A percentile compares a stretch with the other conserved stretches of the same genome.
These are phyloP conservation scores for Dalbergia cultrata DNA, from an alignment of 306 rosid genomes.

Conservation along the genomic window DNA sequence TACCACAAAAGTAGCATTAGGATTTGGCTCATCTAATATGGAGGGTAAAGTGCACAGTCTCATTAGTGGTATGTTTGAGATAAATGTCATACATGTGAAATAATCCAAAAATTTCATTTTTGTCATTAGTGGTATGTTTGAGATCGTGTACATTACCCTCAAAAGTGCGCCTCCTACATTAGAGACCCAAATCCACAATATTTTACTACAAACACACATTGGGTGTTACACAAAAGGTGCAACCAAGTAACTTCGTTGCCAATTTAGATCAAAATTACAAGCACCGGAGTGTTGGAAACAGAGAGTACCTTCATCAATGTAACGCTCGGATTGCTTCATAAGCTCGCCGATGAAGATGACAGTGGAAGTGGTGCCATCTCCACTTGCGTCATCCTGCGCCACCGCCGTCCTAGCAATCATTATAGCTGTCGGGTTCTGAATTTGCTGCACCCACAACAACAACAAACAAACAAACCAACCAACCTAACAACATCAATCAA, in stretches of 20 bases:
- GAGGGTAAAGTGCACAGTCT: neutral
- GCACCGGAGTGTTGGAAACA: constrained; percentile 2
- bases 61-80: no score
- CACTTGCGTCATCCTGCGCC: constrained; percentile 95
- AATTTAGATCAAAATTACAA: constrained; percentile 1
- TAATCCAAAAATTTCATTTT: neutral
- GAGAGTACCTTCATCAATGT: constrained; percentile 82
- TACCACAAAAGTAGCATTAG: neutral
- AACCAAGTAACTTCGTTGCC: neutral
- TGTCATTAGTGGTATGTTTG: neutral
- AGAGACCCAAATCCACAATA: neutral
- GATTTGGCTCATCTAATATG: neutral
- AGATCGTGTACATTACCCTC: neutral
- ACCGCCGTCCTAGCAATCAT: constrained; percentile 99
- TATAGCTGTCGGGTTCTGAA: constrained; percentile 97
- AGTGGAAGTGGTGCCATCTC: constrained; percentile 97
- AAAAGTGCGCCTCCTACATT: neutral
- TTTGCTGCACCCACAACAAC: constrained; percentile 73
- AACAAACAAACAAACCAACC: neutral
- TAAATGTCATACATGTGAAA: neutral
- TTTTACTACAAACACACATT: neutral
- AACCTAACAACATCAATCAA: neutral
- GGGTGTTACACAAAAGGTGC: neutral
- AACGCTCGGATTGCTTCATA: constrained; percentile 95
- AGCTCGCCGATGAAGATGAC: constrained; percentile 97